Evolutionary conservation across 768 basidiomycete genomes (phyloP), one percentile per base, ranked within the genome.

Genomic region (Candolleomyces aberdarensis): DNA sequence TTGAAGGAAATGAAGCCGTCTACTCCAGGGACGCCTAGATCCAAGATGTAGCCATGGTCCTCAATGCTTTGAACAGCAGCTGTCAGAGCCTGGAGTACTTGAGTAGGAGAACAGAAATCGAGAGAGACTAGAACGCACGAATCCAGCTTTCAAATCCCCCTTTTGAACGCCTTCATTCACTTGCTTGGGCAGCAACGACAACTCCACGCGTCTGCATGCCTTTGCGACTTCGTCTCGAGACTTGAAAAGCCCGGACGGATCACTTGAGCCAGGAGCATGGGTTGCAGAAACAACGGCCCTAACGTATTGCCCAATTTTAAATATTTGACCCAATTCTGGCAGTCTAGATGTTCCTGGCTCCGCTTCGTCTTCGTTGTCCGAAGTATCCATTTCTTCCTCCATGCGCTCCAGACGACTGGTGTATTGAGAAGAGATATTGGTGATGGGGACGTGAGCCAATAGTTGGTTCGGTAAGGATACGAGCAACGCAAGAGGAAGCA

Each of bases 401-500:
- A 83, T 80, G 36, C 80, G 78, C 69, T 92, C 90, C 31, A 98
- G 80, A 19, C 83, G 77, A 31, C 74, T 66, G 8, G 94, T 98
- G 61, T 94, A 80, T 68, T 91, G 88, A 36, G 83, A 74, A 14
- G 94, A 92, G 60, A 98, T 83, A 72, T 95, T 88, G 44, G 96
- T 98, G 64, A 99, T 93, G 22, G 96, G 96, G 39, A 98, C 82
- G 74, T 99, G 94, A 9, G 85, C 97, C 65, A 92, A 84, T 43
- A 99, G 85, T 74, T 98, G 96, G 67, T 96, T 92, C 17, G 97
- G 96, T n/a, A 99, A 81, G 17, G 96, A 98, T 31, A 98, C 79
- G 60, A 98, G 83, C 61, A 99, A 82, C 49, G 93, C 90, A 40
- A 99, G 85, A 11, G 96, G 92, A 63, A 93, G 86, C 56, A 98